Conservation (phyloP, 2,329 filamentous ascomycete genomes). For the Monilinia fructicola region DNA sequence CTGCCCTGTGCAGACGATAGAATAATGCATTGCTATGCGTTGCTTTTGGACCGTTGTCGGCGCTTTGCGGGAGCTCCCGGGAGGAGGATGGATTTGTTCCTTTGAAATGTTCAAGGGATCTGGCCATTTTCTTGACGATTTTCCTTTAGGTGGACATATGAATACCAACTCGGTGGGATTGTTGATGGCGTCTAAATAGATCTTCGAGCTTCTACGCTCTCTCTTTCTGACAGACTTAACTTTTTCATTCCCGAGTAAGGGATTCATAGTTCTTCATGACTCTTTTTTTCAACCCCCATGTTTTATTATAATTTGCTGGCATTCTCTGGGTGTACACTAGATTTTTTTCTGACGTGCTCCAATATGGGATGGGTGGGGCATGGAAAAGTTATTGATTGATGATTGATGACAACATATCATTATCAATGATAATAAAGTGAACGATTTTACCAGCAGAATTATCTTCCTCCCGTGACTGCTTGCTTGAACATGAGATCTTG, state of each 20-base stretch:
- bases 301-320: conserved; percentile 43
- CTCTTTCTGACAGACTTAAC: conserved; percentile 39
- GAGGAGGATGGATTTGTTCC: conserved; percentile 29
- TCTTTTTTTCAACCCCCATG: conserved; percentile 38
- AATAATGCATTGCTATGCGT: conserved; percentile 34
- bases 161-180: conserved; percentile 30
- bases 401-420: conserved; percentile 30
- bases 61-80: conserved; percentile 30
- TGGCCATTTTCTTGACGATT: conserved; percentile 37
- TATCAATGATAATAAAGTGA: conserved; percentile 30
- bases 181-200: conserved; percentile 34
- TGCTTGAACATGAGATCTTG: background rate
- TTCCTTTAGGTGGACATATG: conserved; percentile 38
- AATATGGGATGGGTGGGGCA: conserved; percentile 37
- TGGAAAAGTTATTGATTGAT: conserved; percentile 40
- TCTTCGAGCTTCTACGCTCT: conserved; percentile 29
- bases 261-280: conserved; percentile 41
- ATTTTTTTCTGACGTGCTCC: conserved; percentile 41
- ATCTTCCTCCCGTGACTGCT: background rate
- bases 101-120: conserved; percentile 31
- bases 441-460: conserved; percentile 16
- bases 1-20: conserved; percentile 19
- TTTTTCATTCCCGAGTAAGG: conserved; percentile 31
- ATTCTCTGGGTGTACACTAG: conserved; percentile 44
- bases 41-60: conserved; percentile 36